Evolutionary conservation across 2,329 filamentous ascomycete genomes (phyloP).

Genomic region (Aquanectria penicillioides): DNA sequence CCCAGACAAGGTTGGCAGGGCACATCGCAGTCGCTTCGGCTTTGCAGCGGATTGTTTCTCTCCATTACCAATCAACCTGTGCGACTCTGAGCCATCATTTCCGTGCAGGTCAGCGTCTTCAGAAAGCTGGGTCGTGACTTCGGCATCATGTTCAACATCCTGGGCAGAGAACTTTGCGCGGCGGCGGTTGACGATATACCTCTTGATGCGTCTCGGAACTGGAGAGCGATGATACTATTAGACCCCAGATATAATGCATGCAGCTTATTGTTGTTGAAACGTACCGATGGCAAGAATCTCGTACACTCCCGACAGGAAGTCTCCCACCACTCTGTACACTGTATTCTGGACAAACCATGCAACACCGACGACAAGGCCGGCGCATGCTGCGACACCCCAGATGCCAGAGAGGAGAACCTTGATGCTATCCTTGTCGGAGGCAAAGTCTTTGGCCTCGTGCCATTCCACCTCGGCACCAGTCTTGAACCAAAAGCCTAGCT

Average conservation of each 20-base stretch:
- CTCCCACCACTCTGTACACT: slow-evolving; percentile 36
- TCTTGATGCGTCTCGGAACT: neutral
- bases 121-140: neutral
- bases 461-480: slow-evolving; percentile 47
- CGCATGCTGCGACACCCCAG: slow-evolving; percentile 36
- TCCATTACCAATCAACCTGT: slow-evolving; percentile 6
- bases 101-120: slow-evolving; percentile 1
- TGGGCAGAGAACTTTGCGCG: neutral
- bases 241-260: too few species aligned
- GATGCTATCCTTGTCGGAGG: slow-evolving; percentile 43
- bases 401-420: slow-evolving; percentile 46
- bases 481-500: slow-evolving; percentile 45
- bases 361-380: slow-evolving; percentile 34
- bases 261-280: slow-evolving; percentile 11
- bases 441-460: slow-evolving; percentile 44
- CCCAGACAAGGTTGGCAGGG: slow-evolving; percentile 23
- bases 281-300: slow-evolving; percentile 26
- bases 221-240: too few species aligned
- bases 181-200: slow-evolving; percentile 1
- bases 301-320: slow-evolving; percentile 28
- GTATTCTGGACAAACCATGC: slow-evolving; percentile 37
- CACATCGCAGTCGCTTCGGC: slow-evolving; percentile 17
- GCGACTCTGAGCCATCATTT: slow-evolving; percentile 21
- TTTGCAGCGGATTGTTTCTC: slow-evolving; percentile 22
- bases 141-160: neutral